Conservation (phyloP, 257 asterid genomes). For the Ocimum tenuiflorum region DNA sequence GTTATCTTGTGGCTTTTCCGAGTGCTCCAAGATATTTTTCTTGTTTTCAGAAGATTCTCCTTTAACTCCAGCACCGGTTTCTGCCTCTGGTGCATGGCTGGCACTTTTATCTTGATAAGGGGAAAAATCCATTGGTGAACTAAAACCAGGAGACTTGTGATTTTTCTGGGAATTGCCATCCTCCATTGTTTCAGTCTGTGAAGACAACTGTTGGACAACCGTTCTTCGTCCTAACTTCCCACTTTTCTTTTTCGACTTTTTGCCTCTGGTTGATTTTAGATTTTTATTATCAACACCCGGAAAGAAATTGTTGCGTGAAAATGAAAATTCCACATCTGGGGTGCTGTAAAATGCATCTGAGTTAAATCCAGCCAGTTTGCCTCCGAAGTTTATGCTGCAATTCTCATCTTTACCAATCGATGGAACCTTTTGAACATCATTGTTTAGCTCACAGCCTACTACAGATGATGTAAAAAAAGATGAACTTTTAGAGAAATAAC, state of each 20-base stretch:
- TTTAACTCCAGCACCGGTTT: conserved; percentile 24
- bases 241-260: conserved; percentile 39
- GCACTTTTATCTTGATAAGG: conserved; percentile 45
- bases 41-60: conserved; percentile 20
- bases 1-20: conserved; percentile 26
- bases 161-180: too few species aligned
- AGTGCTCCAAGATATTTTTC: conserved; percentile 21
- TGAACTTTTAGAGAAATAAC: conserved; percentile 24
- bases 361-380: conserved; percentile 25
- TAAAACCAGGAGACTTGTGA: conserved; percentile 45
- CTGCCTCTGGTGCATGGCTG: conserved; percentile 26
- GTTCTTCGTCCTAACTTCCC: conserved; percentile 42
- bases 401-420: conserved; percentile 32
- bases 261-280: conserved; percentile 34
- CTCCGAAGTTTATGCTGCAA: conserved; percentile 26
- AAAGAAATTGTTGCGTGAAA: conserved; percentile 30
- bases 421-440: too few species aligned
- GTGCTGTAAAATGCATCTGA: too few species aligned
- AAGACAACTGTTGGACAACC: conserved; percentile 32
- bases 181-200: too few species aligned
- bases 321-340: conserved; percentile 31
- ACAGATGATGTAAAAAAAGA: conserved; percentile 24
- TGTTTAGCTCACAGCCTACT: conserved; percentile 22
- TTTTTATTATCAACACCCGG: conserved; percentile 28
- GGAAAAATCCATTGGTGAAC: conserved; percentile 95